phyloP scores from a whole-genome alignment of 768 basidiomycete genomes.

The Ramaria sp. region DNA sequence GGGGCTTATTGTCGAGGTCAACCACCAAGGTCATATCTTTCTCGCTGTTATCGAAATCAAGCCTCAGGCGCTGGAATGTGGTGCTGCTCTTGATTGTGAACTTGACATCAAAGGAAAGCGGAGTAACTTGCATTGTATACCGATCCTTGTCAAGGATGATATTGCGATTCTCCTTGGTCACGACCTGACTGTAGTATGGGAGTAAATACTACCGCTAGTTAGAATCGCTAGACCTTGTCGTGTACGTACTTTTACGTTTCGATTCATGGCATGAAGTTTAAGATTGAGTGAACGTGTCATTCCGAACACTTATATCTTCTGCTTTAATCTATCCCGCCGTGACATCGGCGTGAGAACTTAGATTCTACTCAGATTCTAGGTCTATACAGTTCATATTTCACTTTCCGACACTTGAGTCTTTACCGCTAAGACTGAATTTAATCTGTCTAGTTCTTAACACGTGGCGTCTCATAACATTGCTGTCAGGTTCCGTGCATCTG shows the following conservation, averaged over 20 bases:
- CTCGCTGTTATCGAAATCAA: conserved; percentile 11
- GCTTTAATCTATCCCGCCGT: too few species aligned
- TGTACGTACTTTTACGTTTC: too few species aligned
- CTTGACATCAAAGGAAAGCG: neutral
- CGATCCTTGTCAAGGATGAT: conserved; percentile 12
- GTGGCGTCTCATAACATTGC: too few species aligned
- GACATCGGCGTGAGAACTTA: too few species aligned
- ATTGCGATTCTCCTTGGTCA: neutral
- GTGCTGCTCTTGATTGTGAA: conserved; percentile 7
- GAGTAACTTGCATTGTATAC: conserved; percentile 11
- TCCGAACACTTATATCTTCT: too few species aligned
- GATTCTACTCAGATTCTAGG: too few species aligned
- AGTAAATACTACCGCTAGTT: conserved; percentile 5
- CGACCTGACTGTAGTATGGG: conserved; percentile 15
- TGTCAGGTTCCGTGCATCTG: conserved; percentile 21
- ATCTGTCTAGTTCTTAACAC: too few species aligned
- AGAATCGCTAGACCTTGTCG: too few species aligned
- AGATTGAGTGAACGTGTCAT: too few species aligned
- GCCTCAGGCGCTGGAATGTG: conserved; percentile 4
- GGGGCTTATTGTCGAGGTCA: conserved; percentile 9
- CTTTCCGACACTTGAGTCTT: too few species aligned
- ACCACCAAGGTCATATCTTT: conserved; percentile 5
- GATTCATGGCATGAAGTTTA: too few species aligned
- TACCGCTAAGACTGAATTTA: neutral
- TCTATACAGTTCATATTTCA: too few species aligned